phyloP scores from a whole-genome alignment of 176 grass and related monocot species.

The Carex cristatella region DNA sequence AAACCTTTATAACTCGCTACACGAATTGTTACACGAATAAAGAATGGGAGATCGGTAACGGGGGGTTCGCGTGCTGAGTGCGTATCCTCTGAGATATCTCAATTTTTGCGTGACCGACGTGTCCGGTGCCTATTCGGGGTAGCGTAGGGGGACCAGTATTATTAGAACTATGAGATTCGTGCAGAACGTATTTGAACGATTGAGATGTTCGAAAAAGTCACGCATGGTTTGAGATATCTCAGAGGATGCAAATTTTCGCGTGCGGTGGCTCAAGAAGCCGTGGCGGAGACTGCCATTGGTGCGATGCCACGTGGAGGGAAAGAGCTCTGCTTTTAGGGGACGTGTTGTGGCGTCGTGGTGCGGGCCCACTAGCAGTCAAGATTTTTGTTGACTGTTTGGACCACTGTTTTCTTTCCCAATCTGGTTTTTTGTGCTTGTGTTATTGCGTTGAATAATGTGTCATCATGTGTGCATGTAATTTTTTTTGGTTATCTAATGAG shows the following conservation, averaged over 20 bases:
- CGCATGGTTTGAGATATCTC: too few relatives aligned
- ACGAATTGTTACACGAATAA: not conserved
- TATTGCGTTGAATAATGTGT: not conserved
- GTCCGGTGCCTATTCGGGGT: too few relatives aligned
- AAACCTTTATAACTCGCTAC: not conserved
- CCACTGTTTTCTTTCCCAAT: not conserved
- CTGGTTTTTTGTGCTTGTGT: constrained; percentile 5
- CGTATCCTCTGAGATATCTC: too few relatives aligned
- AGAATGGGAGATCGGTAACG: not conserved
- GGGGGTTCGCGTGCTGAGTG: not conserved
- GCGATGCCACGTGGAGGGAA: not conserved
- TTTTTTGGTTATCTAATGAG: not conserved
- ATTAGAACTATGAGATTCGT: too few relatives aligned
- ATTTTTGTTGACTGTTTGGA: not conserved
- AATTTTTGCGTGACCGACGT: too few relatives aligned
- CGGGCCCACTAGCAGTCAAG: not conserved
- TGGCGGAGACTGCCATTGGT: not conserved
- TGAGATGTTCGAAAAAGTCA: too few relatives aligned
- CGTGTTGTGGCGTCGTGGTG: not conserved
- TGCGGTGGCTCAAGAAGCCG: constrained; percentile 15
- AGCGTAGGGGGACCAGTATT: too few relatives aligned
- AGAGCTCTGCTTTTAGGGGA: not conserved
- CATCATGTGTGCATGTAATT: not conserved
- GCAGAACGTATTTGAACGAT: too few relatives aligned
- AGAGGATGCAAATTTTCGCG: not conserved